Conservation (phyloP, 305 asterid species). For the Solanum hybrid region DNA sequence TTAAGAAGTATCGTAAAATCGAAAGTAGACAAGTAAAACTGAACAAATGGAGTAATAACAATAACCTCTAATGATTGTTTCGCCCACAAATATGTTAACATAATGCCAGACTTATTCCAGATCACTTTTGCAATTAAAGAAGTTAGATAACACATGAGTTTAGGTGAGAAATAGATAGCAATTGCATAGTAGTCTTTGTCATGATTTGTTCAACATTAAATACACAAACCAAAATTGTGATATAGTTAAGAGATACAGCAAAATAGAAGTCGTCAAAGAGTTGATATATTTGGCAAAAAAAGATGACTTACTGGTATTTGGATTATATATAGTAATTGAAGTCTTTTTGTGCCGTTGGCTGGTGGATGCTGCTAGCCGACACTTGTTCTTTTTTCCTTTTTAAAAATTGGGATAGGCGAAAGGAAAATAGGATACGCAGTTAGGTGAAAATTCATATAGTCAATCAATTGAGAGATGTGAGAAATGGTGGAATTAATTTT, state of each 20-base stretch:
- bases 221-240: background rate
- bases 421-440: background rate
- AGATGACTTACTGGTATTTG: background rate
- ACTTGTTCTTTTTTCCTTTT: background rate
- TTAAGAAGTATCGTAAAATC: too few species aligned
- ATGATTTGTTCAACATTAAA: background rate
- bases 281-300: background rate
- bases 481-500: fast-evolving
- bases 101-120: background rate
- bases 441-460: background rate
- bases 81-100: background rate
- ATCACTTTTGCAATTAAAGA: background rate
- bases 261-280: background rate
- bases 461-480: fast-evolving
- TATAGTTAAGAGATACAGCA: background rate
- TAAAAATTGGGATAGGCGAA: background rate
- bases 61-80: background rate
- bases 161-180: background rate
- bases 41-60: too few species aligned
- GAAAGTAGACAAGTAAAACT: too few species aligned
- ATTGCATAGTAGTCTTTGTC: background rate
- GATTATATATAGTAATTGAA: background rate
- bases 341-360: background rate
- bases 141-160: background rate
- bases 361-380: background rate